Evolutionary conservation across 1,139 yeast genomes (phyloP).

Genomic region (Geotrichum australiense): DNA sequence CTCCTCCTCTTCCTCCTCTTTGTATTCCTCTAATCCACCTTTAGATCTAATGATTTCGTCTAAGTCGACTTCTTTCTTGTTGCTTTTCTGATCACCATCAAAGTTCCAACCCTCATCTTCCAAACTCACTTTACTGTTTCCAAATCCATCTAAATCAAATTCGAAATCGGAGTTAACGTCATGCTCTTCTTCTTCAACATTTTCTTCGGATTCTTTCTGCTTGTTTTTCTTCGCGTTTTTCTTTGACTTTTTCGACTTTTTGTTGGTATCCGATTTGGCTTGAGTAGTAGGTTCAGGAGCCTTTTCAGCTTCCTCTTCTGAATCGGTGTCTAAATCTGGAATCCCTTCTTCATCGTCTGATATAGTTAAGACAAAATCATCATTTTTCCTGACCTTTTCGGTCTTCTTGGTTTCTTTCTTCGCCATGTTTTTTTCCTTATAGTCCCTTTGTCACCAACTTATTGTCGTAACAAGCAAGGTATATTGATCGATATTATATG

Average conservation of each 20-base stretch:
- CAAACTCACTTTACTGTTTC: slow-evolving; percentile 37
- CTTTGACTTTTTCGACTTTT: slow-evolving; percentile 28
- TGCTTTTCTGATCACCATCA: slow-evolving; percentile 39
- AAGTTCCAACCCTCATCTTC: slow-evolving; percentile 75
- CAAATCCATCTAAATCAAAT: slow-evolving; percentile 61
- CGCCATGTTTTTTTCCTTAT: too few relatives aligned
- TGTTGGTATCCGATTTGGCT: slow-evolving; percentile 20
- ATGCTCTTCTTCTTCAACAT: slow-evolving; percentile 36
- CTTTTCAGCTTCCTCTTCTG: slow-evolving; percentile 27
- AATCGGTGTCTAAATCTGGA: slow-evolving; percentile 46
- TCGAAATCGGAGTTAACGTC: slow-evolving; percentile 61
- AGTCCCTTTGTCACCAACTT: too few relatives aligned
- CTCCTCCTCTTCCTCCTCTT: slow-evolving; percentile 34
- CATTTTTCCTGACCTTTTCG: slow-evolving; percentile 15
- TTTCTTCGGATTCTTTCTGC: slow-evolving; percentile 22
- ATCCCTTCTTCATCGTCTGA: slow-evolving; percentile 46
- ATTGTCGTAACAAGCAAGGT: too few relatives aligned
- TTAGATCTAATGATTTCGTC: slow-evolving; percentile 73
- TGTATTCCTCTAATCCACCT: slow-evolving; percentile 39
- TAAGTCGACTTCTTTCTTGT: slow-evolving; percentile 52
- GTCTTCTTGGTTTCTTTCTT: neutral
- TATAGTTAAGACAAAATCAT: slow-evolving; percentile 63
- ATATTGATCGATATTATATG: too few relatives aligned
- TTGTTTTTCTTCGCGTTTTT: slow-evolving; percentile 27
- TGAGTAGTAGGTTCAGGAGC: slow-evolving; percentile 23